These are phyloP conservation scores for Euryodendron excelsum DNA, from an alignment of 148 eudicot genomes.

Conservation along the genomic window DNA sequence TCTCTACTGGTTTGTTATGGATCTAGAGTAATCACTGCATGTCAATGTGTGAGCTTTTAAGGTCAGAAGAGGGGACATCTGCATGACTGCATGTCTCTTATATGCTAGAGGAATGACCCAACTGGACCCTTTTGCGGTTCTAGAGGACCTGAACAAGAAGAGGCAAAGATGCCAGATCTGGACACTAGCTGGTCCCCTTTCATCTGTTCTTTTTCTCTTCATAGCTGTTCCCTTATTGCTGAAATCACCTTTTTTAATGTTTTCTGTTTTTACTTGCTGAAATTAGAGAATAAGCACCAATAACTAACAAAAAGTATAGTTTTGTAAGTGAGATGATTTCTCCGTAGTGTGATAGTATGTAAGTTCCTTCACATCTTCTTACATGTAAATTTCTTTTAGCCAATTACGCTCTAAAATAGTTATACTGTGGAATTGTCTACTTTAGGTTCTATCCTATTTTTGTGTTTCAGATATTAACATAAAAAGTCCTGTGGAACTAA, in stretches of 20 bases:
- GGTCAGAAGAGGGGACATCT: background rate
- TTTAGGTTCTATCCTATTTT: background rate
- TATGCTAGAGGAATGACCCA: too few species aligned
- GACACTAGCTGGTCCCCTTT: background rate
- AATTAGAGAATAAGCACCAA: background rate
- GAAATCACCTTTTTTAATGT: background rate
- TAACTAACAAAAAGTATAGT: background rate
- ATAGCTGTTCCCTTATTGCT: background rate
- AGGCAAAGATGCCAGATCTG: too few species aligned
- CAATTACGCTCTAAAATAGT: background rate
- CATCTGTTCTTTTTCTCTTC: background rate
- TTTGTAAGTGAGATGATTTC: background rate
- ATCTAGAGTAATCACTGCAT: background rate
- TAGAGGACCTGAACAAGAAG: too few species aligned
- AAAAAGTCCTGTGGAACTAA: background rate
- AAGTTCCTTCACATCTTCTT: background rate
- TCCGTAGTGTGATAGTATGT: background rate
- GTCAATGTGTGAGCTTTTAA: background rate
- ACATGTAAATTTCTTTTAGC: background rate
- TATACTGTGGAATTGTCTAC: background rate
- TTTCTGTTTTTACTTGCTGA: background rate
- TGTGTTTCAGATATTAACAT: background rate
- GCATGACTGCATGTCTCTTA: background rate
- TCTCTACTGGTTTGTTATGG: background rate
- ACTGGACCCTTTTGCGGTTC: too few species aligned